A percentile compares a stretch with the other conserved stretches of the same genome.
These are phyloP conservation scores for Mycena amicta DNA, from an alignment of 768 basidiomycete genomes.

Conservation along the genomic window DNA sequence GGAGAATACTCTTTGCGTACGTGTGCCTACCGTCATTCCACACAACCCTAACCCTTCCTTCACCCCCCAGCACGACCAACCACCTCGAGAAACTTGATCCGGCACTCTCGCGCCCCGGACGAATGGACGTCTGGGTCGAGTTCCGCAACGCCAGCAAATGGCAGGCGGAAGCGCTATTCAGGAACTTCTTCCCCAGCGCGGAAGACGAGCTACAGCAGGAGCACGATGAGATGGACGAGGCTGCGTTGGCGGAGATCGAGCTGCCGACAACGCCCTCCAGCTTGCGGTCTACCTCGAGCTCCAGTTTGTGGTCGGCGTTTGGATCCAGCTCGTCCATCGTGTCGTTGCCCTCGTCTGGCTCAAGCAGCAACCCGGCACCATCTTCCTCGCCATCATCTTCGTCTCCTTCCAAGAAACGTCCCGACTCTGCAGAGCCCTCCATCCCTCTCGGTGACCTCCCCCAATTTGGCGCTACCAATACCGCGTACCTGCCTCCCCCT, in stretches of 20 bases:
- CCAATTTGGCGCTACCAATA: constrained; percentile 59
- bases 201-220: constrained; percentile 50
- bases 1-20: constrained; percentile 86
- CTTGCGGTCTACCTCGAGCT: constrained; percentile 25
- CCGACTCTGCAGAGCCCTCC: constrained; percentile 6
- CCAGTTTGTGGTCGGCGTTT: constrained; percentile 30
- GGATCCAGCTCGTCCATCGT: constrained; percentile 40
- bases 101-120: constrained; percentile 87
- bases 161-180: constrained; percentile 86
- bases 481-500: constrained; percentile 65
- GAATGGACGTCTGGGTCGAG: constrained; percentile 92
- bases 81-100: constrained; percentile 90
- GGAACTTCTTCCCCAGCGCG: constrained; percentile 86
- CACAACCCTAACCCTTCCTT: neutral
- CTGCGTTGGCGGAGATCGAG: neutral
- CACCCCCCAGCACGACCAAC: constrained; percentile 70
- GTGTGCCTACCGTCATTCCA: constrained; percentile 44
- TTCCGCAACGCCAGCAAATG: constrained; percentile 85
- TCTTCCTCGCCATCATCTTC: constrained; percentile 37
- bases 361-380: constrained; percentile 28
- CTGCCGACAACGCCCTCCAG: constrained; percentile 14
- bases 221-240: constrained; percentile 26
- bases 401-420: constrained; percentile 25
- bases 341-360: constrained; percentile 45
- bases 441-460: constrained; percentile 26